These are phyloP conservation scores for Ascochyta pisi DNA, from an alignment of 2,329 filamentous ascomycete genomes.

Conservation along the genomic window DNA sequence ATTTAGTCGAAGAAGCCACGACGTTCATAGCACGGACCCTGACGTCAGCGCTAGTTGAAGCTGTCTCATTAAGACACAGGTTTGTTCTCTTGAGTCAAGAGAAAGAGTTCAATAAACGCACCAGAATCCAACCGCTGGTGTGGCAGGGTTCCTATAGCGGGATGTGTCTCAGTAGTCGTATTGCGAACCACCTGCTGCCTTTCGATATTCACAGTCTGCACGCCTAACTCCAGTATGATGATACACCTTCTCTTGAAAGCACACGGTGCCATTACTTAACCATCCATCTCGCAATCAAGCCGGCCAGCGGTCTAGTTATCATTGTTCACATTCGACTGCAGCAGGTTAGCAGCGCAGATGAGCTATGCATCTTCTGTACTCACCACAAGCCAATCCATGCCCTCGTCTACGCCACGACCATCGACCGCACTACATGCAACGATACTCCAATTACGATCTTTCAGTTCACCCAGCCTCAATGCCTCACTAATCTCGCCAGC, in stretches of 20 bases:
- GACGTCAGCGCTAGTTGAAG: constrained; percentile 10
- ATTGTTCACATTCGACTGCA: constrained; percentile 15
- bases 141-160: background rate
- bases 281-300: background rate
- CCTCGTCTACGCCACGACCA: constrained; percentile 91
- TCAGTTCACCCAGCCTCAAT: constrained; percentile 84
- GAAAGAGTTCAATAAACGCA: background rate
- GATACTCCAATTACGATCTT: constrained; percentile 99
- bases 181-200: background rate
- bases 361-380: constrained; percentile 44
- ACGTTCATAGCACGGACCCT: background rate
- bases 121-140: background rate
- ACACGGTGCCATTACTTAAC: constrained; percentile 16
- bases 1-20: too few relatives aligned
- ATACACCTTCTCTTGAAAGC: constrained; percentile 20
- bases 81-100: background rate
- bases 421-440: constrained; percentile 97
- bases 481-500: constrained; percentile 97
- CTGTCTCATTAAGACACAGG: background rate
- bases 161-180: constrained; percentile 2
- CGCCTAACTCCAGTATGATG: constrained; percentile 33
- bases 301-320: constrained; percentile 13
- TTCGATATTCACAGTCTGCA: constrained; percentile 16
- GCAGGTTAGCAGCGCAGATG: constrained; percentile 7
- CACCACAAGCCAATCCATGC: constrained; percentile 99